Base-by-base conservation (phyloP, 2,329 filamentous ascomycete genomes). In the Pestalotiopsis sp. region DNA sequence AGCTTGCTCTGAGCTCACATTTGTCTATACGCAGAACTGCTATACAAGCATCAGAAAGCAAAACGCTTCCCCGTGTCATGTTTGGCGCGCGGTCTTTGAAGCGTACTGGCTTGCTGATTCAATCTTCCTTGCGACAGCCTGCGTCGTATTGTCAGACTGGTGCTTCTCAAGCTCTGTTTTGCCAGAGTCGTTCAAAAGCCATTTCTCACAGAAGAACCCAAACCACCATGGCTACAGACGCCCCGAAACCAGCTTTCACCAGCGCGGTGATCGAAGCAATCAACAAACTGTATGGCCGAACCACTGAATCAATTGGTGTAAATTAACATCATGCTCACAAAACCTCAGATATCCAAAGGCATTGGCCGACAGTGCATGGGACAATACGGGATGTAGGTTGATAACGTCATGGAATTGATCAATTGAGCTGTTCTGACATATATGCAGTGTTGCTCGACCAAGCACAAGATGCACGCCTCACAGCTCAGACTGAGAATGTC, bases 361-460 rank as follows among this genome's bases (percentile, higher is more conserved):
- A 69, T 85, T 98, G 57, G 96, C 96, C 11, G 96, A 98, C 78
- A 91, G 91, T 74, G 90, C 92, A 72, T 99, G 95, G 87, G 96
- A 99, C 79, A 99, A 99, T 77, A 97, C 97, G n/a, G 96, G 96
- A 67, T 72, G 77, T 78, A 69, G 71, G 74, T 59, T n/a, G 13
- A 31, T 4, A 23, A 67, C 79, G 88, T 89, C 78, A 45, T 11
- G 2, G 58, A 12, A 23, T 25, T 31, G 7, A 31, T 59, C 4
- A 17, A n/a, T 52, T 6, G 45, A 52, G 45, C 20, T 9, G 7
- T 52, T 52, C 45, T 52, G 6, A 52, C 20, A 59, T 36, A 11
- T 23, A 9, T 5, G n/a, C 64, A 71, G 70, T 70, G 63, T 72
- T 92, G 85, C 91, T 89, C 1, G 91, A 91, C 63, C 71, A 76